Base-by-base conservation (phyloP, 2,329 filamentous ascomycete species). In the Fusarium redolens region DNA sequence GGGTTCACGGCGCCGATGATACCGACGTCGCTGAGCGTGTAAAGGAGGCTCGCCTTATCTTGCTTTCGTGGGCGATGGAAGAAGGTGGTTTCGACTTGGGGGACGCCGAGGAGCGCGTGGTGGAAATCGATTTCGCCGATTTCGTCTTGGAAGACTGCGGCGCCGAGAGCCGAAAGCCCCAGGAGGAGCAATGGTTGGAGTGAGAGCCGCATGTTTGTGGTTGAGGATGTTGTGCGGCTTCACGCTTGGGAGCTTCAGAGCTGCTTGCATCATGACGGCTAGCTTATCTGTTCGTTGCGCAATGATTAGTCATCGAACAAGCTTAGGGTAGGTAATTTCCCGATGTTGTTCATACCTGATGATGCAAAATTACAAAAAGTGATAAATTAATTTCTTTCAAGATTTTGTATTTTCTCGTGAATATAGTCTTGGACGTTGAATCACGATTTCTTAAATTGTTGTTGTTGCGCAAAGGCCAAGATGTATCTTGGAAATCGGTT, bases 111-210 rank as follows among this genome's bases (percentile, higher is more conserved):
- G 54, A 98, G 91, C 73, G 93, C 90, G 85, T 97, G 91, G 84
- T 98, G 96, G 85, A 95, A 98, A 84, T 99, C 96, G 81, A 97
- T 90, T 77, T 94, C 89, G 85, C 92, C 95, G 75, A 97, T 95
- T 82, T 99, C 96, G 80, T 99, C 96, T 75, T 89, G 87, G 85
- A 95, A 97, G 68, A 98, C 90, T 73, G 95, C 93, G 11, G 76
- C 76, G 57, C 89, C 85, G 52, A 84, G 76, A 54, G 82, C 78
- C 62, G 83, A 81, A 51, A 84, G 78, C 73, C 79, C 83, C 74
- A 84, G 76, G 35, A 85, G 77, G 44, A 83, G 76, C 68, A 77
- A 78, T 71, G 80, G 78, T 75, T 80, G 78, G 60, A 82, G 57
- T 74, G 79, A 75, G 72, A 78, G 79, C 76, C 82, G 81, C 82